These are phyloP conservation scores for Trichaptum fuscoviolaceum DNA, from an alignment of 768 basidiomycete genomes.

Conservation along the genomic window DNA sequence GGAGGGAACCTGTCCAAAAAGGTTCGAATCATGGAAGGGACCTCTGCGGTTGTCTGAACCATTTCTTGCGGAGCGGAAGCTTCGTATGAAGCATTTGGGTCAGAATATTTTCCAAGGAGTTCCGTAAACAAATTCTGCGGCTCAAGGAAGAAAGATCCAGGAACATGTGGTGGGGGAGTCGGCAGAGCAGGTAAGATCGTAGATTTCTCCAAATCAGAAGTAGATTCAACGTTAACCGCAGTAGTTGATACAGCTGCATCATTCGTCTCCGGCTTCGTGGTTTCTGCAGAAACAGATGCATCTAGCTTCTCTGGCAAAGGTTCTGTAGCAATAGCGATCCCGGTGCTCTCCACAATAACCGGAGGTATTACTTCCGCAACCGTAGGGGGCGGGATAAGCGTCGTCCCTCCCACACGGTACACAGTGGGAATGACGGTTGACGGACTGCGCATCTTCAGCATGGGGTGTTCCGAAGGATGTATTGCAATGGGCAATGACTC, in stretches of 20 bases:
- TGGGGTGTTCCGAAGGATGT: constrained; percentile 64
- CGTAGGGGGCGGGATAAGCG: background rate
- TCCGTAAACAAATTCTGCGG: background rate
- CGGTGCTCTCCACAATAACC: constrained; percentile 7
- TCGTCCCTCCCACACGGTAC: constrained; percentile 22
- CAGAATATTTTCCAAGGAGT: background rate
- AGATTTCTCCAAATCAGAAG: background rate
- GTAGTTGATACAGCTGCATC: background rate
- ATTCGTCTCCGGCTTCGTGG: background rate
- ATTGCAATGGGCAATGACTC: constrained; percentile 75
- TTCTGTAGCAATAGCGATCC: background rate
- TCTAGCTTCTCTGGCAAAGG: background rate
- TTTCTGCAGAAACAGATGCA: background rate
- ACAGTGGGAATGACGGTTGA: constrained; percentile 44
- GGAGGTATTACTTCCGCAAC: constrained; percentile 11
- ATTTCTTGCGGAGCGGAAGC: background rate
- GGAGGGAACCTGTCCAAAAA: constrained; percentile 3
- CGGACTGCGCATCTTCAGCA: constrained; percentile 65
- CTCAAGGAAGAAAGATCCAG: background rate
- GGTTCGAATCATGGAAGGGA: background rate
- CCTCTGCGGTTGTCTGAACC: background rate
- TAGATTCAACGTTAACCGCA: background rate
- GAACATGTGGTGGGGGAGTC: background rate
- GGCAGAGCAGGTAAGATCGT: background rate
- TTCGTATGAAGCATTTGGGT: background rate